Evolutionary conservation across 2,329 filamentous ascomycete species (phyloP), one percentile per base, ranked within the genome.

Genomic region (Calonectria hawksworthii): DNA sequence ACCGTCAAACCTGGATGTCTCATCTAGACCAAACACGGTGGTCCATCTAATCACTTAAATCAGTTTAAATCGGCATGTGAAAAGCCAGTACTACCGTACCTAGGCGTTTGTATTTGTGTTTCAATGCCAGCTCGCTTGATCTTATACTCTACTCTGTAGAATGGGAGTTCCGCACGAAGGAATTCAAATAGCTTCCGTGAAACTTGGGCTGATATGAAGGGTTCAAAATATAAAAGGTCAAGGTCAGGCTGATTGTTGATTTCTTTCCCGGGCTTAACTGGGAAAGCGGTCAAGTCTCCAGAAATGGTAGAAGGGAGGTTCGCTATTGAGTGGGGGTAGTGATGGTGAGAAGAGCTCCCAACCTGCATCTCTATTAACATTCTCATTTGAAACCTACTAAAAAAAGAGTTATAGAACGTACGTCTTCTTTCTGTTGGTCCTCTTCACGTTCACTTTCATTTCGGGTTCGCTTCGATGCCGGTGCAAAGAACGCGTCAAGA

Each of bases 211-310:
- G 93, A 90, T 5, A 96, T 88, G 76, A 94, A 96, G 0, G 94
- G 94, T 79, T 95, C 89, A 82, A 93, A 96, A 84, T 95, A 95
- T 11, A 96, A 84, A 0, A 96, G 87, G 81, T 96, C 93, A 0
- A 96, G 88, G 76, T 96, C 90, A 0, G 91, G 90, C 79, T 94
- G 92, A 80, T 95, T 88, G 78, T 92, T 91, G 77, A 96, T 93
- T 3, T 82, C 79, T 59, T 85, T 88, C 1, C 89, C 90, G 74
- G 90, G 86, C 26, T 88, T 85, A 1, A 89, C 88, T 8, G 93
- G 92, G 2, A 89, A 78, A 5, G 86, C 87, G 0, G 81, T 75
- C 3, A 91, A 72, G 59, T 87, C 86, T 21, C 80, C 83, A 64
- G 80, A 81, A 11, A 90, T 78, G 10, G 83, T 80, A 3, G 75